Percentiles rank a stretch among this genome's conserved stretches.
Conservation (phyloP, 2,329 filamentous ascomycete genomes). For the Trichoderma arundinaceum region DNA sequence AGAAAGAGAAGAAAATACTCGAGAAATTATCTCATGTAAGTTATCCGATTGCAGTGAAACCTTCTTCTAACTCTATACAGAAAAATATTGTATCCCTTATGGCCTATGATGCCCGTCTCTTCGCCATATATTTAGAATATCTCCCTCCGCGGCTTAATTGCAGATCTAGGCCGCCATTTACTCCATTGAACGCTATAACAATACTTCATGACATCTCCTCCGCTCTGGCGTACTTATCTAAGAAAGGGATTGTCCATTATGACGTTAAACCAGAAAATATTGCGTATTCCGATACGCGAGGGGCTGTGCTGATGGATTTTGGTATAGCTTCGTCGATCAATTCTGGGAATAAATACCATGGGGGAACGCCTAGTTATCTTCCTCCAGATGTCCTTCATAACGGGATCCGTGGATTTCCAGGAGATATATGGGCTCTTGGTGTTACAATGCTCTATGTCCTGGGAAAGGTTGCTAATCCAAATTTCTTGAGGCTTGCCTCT, state of each 20-base stretch:
- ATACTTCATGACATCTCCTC: background rate
- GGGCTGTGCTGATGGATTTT: constrained; percentile 26
- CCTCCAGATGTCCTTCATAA: background rate
- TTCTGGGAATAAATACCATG: background rate
- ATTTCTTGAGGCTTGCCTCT: background rate
- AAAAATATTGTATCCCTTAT: background rate
- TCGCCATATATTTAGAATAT: background rate
- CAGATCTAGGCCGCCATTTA: background rate
- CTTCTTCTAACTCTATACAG: no score
- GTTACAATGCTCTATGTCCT: background rate
- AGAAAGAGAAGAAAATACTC: background rate
- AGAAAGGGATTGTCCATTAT: background rate
- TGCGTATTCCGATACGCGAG: constrained; percentile 5
- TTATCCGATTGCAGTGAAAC: background rate
- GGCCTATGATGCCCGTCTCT: background rate
- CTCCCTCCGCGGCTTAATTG: background rate
- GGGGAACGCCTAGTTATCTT: background rate
- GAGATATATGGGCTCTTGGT: constrained; percentile 1
- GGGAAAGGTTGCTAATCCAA: background rate
- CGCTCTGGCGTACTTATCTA: background rate
- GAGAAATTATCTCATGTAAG: background rate
- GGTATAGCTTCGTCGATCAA: background rate
- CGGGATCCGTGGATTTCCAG: background rate
- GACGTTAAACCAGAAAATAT: constrained; percentile 7
- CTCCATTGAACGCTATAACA: background rate